These are phyloP conservation scores for Nannizzia gypsea DNA, from an alignment of 2,329 filamentous ascomycete genomes.

Conservation along the genomic window DNA sequence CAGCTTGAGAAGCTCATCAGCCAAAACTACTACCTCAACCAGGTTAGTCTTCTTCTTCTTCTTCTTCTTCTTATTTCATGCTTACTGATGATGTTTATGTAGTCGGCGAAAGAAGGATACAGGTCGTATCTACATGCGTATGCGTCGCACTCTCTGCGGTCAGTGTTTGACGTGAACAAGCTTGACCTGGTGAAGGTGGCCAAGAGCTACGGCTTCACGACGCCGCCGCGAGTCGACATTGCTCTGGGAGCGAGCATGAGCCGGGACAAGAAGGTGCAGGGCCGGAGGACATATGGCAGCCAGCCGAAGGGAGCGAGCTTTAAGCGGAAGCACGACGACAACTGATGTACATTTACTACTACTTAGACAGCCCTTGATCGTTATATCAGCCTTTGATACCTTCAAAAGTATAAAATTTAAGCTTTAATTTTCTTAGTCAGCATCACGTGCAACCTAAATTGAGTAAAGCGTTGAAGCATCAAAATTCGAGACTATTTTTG, in stretches of 20 bases:
- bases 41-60: constrained; percentile 38
- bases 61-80: constrained; percentile 6
- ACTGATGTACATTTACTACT: background rate
- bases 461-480: too few species aligned
- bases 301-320: constrained; percentile 58
- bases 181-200: constrained; percentile 73
- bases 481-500: background rate
- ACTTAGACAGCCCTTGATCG: background rate
- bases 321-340: constrained; percentile 35
- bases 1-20: constrained; percentile 89
- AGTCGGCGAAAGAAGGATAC: constrained; percentile 62
- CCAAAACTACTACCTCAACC: constrained; percentile 95
- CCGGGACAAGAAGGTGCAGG: constrained; percentile 57
- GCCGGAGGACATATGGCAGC: constrained; percentile 61
- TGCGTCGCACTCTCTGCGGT: constrained; percentile 68
- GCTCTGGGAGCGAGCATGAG: constrained; percentile 65
- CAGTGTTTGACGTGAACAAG: constrained; percentile 75
- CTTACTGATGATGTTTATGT: constrained; percentile 8
- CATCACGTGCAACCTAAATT: too few species aligned
- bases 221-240: constrained; percentile 68
- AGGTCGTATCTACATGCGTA: constrained; percentile 91
- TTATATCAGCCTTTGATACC: background rate
- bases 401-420: background rate
- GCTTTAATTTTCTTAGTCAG: too few species aligned
- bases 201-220: constrained; percentile 69